phyloP scores from a whole-genome alignment of 441 rosid species.

The Pelargonium fulgidum region DNA sequence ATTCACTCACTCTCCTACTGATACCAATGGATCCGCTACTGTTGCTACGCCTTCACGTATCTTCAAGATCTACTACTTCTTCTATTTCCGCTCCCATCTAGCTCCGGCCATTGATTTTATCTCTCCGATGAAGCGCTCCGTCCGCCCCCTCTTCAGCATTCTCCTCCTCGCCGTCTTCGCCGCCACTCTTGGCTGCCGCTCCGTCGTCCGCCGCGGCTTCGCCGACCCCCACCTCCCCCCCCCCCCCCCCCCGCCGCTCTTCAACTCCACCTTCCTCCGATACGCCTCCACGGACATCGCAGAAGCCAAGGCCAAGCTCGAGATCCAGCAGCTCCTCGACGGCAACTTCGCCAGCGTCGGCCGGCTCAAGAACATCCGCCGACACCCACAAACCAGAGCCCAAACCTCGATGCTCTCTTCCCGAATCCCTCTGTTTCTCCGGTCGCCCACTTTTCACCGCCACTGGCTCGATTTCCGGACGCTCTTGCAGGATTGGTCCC shows the following conservation, averaged over 20 bases:
- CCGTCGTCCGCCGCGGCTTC: conserved; percentile 30
- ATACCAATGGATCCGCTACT: not conserved
- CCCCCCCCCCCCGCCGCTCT: conserved; percentile 19
- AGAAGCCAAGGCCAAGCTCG: conserved; percentile 45
- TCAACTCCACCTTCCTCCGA: conserved; percentile 59
- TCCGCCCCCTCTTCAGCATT: conserved; percentile 55
- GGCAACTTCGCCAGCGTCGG: conserved; percentile 43
- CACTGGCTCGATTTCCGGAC: conserved; percentile 66
- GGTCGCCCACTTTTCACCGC: conserved; percentile 55
- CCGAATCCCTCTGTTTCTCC: conserved; percentile 35
- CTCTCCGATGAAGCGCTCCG: conserved; percentile 28
- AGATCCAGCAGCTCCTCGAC: conserved; percentile 54
- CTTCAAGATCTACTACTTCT: not conserved
- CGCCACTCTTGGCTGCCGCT: conserved; percentile 46
- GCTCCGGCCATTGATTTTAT: not conserved
- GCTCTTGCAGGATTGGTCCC: conserved; percentile 49
- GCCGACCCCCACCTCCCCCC: not conserved
- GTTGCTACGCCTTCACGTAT: not conserved
- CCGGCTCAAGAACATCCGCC: conserved; percentile 20
- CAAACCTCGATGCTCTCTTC: conserved; percentile 15
- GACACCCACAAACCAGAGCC: not conserved
- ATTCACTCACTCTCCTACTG: not conserved
- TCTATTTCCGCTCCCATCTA: no score
- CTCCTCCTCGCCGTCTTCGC: conserved; percentile 50
- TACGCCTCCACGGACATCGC: conserved; percentile 59